Percentiles rank a stretch among this genome's conserved stretches.
Evolutionary conservation across 2,329 filamentous ascomycete species (phyloP).

Genomic region (Xylariales sp.): DNA sequence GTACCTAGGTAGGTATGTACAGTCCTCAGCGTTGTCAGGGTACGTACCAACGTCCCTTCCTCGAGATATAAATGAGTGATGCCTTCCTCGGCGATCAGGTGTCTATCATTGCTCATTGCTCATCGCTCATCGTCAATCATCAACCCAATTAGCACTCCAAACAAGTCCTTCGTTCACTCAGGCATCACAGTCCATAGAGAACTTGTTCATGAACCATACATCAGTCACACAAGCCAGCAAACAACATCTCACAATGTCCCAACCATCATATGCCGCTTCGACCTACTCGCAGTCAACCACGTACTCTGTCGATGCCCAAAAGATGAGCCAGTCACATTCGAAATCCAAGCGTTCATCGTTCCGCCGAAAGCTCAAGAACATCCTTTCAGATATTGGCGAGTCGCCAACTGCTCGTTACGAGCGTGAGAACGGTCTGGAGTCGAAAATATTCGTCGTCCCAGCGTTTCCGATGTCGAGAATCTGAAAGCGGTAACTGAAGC

Average conservation of each 20-base stretch:
- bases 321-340: not conserved
- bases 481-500: no score
- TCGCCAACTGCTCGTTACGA: conserved; percentile 6
- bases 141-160: no score
- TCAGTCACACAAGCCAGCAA: not conserved
- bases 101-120: no score
- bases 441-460: not conserved
- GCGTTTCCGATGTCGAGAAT: conserved; percentile 1
- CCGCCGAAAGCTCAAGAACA: conserved; percentile 3
- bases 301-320: conserved; percentile 1
- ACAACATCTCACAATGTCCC: not conserved
- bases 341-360: conserved; percentile 3
- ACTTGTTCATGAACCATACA: no score
- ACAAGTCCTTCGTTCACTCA: no score
- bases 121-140: no score
- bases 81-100: no score
- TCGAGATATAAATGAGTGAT: no score
- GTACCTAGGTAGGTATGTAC: no score
- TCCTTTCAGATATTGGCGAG: conserved; percentile 5
- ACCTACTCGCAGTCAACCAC: conserved; percentile 6
- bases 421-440: conserved; percentile 4
- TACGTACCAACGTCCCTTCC: no score
- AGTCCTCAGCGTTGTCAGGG: no score
- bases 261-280: conserved; percentile 3
- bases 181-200: no score